phyloP scores from a whole-genome alignment of 176 grass and related monocot genomes.

The Carex cristatella region DNA sequence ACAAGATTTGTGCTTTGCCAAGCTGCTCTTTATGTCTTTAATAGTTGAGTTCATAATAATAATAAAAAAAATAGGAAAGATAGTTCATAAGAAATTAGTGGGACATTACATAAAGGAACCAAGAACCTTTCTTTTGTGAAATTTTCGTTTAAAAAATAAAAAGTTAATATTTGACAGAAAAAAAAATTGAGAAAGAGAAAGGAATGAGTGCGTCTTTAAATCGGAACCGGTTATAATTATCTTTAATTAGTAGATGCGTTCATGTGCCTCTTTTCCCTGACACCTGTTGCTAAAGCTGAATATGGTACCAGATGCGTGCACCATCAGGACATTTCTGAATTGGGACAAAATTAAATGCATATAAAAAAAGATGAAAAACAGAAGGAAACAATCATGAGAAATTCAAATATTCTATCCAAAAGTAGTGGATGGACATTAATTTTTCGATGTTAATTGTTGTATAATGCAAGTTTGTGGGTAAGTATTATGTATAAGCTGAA shows the following conservation, averaged over 20 bases:
- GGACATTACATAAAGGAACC: background rate
- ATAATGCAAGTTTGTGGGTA: no score
- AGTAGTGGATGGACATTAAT: background rate
- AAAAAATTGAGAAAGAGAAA: no score
- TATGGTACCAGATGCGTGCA: slow-evolving; percentile 13
- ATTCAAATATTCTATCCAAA: background rate
- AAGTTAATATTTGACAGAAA: background rate
- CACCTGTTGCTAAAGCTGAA: slow-evolving; percentile 31
- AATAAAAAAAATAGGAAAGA: no score
- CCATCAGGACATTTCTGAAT: background rate
- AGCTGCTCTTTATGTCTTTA: background rate
- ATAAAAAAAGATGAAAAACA: background rate
- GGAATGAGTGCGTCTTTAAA: background rate
- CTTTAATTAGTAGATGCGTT: slow-evolving; percentile 4
- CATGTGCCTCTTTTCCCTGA: slow-evolving; percentile 23
- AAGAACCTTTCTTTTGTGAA: background rate
- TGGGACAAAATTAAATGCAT: background rate
- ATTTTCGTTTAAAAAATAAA: background rate
- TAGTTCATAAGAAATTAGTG: background rate
- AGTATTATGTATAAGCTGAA: no score
- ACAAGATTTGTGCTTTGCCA: background rate
- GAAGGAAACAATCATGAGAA: background rate
- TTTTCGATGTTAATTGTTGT: no score
- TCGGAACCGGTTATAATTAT: background rate
- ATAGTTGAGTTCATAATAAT: background rate